Evolutionary conservation across 192 early-diverging fungal species (phyloP), one percentile per base, ranked within the genome.

Genomic region (Martensiomyces pterosporus): DNA sequence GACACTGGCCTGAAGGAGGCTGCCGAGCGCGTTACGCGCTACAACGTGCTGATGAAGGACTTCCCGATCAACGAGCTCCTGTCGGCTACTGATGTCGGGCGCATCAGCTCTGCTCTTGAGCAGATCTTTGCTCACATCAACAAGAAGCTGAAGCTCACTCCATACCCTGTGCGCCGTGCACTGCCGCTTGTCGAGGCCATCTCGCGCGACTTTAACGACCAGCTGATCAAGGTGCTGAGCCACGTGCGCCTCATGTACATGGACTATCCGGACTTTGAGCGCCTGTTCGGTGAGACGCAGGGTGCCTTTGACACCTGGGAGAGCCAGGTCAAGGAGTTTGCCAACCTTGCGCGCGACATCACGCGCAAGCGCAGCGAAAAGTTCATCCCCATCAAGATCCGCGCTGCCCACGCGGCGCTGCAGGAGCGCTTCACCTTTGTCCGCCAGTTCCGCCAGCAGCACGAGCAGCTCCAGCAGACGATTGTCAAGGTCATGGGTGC

Each of bases 21-120:
- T 0, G 83, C 82, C 4, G 97, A 99, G 39, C 83, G 80, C 55
- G 94, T 97, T 5, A 77, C 79, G 55, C 92, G 88, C 52, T 98
- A 95, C 82, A 98, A 98, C 62, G 87, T 87, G 56, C 78, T 99
- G 26, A 98, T 99, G 94, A 91, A 89, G 69, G 96, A 99, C 43
- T 99, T 99, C 46, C 97, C 97, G 14, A 68, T 98, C 34, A 92
- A 93, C 65, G 97, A 99, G 63, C 78, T 99, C 25, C 78, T 99
- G 39, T 83, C 96, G 5, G 90, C 94, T 0, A 93, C 94, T 10
- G 96, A 99, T 57, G 78, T 96, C 2, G 80, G 78, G 9, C 89
- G 91, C 49, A 80, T 94, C 43, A 75, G 80, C 43, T 79, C 86
- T 4, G 83, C 92, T 0, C 43, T 99, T 10, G 51, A 73, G 33